Conservation (phyloP, 2,329 filamentous ascomycete species). For the Penicillium sp. region DNA sequence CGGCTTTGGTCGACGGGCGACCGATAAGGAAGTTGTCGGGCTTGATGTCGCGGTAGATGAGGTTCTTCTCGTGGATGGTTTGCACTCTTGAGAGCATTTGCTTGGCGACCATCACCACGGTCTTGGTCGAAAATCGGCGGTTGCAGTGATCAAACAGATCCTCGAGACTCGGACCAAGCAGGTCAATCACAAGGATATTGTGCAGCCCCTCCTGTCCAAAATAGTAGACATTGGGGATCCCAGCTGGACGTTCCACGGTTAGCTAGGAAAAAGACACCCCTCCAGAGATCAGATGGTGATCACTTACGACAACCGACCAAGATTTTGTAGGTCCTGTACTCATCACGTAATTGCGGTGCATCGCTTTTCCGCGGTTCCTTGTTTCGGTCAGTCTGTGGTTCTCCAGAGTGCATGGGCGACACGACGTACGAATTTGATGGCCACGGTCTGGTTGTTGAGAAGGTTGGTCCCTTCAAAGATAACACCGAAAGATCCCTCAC, state of each 20-base stretch:
- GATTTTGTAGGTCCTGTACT: constrained; percentile 99
- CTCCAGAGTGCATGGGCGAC: too few species aligned
- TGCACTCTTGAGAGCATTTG: constrained; percentile 96
- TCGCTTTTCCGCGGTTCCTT: constrained; percentile 98
- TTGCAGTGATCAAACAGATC: constrained; percentile 98
- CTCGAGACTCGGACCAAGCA: constrained; percentile 89
- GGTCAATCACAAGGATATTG: constrained; percentile 97
- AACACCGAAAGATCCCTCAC: constrained; percentile 96
- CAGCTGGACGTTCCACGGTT: constrained; percentile 55
- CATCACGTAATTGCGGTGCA: constrained; percentile 93
- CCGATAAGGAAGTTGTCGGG: constrained; percentile 99
- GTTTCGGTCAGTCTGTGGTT: constrained; percentile 21
- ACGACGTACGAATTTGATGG: constrained; percentile 90
- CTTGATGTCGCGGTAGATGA: constrained; percentile 99
- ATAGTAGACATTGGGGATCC: constrained; percentile 99
- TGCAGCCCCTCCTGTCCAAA: constrained; percentile 97
- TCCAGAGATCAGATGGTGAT: constrained; percentile 1
- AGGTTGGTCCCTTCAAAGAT: constrained; percentile 98
- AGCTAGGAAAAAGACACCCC: constrained; percentile 22
- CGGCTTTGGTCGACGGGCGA: constrained; percentile 82
- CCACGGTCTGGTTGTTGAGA: constrained; percentile 97
- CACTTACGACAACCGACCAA: constrained; percentile 96
- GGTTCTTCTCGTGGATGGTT: constrained; percentile 95
- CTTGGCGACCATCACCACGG: constrained; percentile 97
- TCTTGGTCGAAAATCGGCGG: constrained; percentile 91